phyloP scores from a whole-genome alignment of 108 stramenopile species.

The Skeletonema costatum region DNA sequence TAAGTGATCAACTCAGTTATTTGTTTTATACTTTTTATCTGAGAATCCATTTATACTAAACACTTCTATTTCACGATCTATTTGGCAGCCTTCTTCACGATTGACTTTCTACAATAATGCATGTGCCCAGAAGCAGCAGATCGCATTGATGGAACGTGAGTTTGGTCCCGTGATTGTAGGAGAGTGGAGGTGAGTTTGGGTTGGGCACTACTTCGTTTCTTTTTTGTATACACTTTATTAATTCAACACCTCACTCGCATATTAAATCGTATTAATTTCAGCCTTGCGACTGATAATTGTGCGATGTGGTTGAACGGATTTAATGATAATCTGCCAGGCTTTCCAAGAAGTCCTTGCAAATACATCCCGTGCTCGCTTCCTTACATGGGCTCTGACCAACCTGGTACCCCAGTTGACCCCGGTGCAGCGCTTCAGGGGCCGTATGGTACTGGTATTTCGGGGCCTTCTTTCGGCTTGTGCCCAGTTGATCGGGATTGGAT shows the following conservation, averaged over 20 bases:
- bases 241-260: background rate
- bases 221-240: background rate
- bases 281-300: conserved; percentile 92
- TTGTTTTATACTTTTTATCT: background rate
- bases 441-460: conserved; percentile 86
- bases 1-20: background rate
- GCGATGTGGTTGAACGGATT: conserved; percentile 97
- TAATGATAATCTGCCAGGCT: conserved; percentile 87
- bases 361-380: conserved; percentile 81
- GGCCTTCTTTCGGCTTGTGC: conserved; percentile 76
- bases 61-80: background rate
- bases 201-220: background rate
- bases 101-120: conserved; percentile 79
- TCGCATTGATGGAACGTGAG: conserved; percentile 80
- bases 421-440: conserved; percentile 80
- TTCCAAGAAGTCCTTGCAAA: conserved; percentile 82
- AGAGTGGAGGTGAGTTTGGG: conserved; percentile 68
- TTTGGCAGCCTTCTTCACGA: conserved; percentile 60
- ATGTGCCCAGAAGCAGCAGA: conserved; percentile 71
- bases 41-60: background rate
- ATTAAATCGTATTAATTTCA: background rate
- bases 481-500: conserved; percentile 85
- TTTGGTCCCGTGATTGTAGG: conserved; percentile 91
- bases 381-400: conserved; percentile 88
- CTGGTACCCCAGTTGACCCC: conserved; percentile 86